A percentile compares a stretch with the other conserved stretches of the same genome.
phyloP scores from a whole-genome alignment of 805 yeast genomes.

The Kodamaea kakaduensis region DNA sequence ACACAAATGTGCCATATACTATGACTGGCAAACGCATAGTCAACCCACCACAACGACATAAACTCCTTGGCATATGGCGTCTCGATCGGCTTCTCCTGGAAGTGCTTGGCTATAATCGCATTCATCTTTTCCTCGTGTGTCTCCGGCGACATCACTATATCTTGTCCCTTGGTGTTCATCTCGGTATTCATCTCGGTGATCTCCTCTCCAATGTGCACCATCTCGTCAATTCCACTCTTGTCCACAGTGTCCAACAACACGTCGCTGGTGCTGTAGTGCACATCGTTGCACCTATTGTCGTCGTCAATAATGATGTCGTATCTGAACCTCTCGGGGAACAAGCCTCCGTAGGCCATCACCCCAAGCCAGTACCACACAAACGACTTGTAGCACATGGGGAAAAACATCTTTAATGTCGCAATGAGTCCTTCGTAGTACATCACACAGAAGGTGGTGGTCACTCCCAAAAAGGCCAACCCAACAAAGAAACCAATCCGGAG shows the following conservation, averaged over 20 bases:
- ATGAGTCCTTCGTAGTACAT: conserved; percentile 52
- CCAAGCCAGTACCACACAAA: conserved; percentile 75
- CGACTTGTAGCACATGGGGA: conserved; percentile 66
- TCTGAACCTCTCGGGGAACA: conserved; percentile 88
- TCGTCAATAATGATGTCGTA: conserved; percentile 59
- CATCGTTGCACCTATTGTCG: conserved; percentile 22
- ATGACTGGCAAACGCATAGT: conserved; percentile 72
- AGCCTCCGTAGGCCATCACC: conserved; percentile 79
- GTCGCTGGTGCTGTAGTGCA: conserved; percentile 25
- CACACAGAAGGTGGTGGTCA: conserved; percentile 56
- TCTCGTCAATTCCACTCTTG: conserved; percentile 37
- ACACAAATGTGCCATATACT: conserved; percentile 94
- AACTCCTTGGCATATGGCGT: conserved; percentile 40
- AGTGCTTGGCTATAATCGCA: conserved; percentile 33
- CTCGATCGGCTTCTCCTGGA: conserved; percentile 27
- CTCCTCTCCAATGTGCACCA: conserved; percentile 28
- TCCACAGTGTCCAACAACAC: conserved; percentile 33
- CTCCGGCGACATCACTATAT: conserved; percentile 10
- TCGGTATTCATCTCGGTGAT: conserved; percentile 13
- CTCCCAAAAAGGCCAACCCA: conserved; percentile 73
- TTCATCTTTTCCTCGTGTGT: conserved; percentile 21
- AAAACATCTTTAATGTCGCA: conserved; percentile 50
- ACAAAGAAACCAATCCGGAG: conserved; percentile 77
- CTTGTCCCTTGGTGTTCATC: conserved; percentile 4
- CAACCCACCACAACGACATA: conserved; percentile 78